Base-by-base conservation (phyloP, 352 stramenopile genomes). In the Globisporangium paroecandrum region DNA sequence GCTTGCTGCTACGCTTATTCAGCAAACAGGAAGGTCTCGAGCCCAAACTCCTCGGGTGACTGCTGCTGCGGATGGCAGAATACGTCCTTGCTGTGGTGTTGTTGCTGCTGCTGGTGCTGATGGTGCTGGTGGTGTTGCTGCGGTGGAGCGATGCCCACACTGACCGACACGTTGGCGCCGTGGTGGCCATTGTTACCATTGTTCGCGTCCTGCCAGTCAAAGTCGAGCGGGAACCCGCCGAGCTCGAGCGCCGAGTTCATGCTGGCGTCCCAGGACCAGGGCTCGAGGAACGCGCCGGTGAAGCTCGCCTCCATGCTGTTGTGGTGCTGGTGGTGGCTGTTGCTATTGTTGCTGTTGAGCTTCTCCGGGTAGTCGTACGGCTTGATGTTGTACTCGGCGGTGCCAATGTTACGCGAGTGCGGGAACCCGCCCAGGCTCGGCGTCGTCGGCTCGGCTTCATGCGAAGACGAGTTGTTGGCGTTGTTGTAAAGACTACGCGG, bases 21-120 rank as follows among this genome's bases (percentile, higher is more conserved):
- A 60, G 78, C 77, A 62, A 91, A 91, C 49, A 91, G 74, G 58
- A 91, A 70, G 63, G 77, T 85, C 27, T 91, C 83, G 65, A 91
- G 75, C 3, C 79, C 81, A 62, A 89, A 87, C 47, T 91, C 83
- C 69, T 89, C 83, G 20, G 76, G 67, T 3, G 80, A 83, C 29
- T 81, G 68, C 54, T 81, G 75, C 12, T 81, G 73, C 25, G 69
- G 69, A 56, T 85, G 78, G 68, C 70, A 79, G 46, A 63, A 68
- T 12, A 64, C 47, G 3, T 77, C 75, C 69, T 77, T 79, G 22
- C 15, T 46, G 43, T 41, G 62, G 64, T n/a, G 68, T 51, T 87
- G 72, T 24, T 32, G 27, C 3, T 32, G 27, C 27, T 32, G 27
- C 27, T 32, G 27, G 2, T 29, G 27, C 27, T 83, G 75, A n/a